Conservation (phyloP, 73 alveolate species). For the Chromera velia region DNA sequence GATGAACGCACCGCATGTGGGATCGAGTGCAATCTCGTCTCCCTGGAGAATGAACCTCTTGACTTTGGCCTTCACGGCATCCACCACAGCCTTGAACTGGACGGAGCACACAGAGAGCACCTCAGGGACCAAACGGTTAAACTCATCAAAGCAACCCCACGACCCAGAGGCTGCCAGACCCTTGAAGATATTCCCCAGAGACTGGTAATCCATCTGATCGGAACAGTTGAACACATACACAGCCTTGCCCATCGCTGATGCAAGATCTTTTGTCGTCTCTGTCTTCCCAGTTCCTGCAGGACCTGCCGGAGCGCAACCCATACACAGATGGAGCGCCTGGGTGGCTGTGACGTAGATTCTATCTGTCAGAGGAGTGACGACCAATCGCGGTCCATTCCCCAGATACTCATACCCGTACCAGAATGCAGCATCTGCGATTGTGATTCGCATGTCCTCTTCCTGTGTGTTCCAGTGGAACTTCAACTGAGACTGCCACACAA, state of each 20-base stretch:
- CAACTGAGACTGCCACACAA: slow-evolving; percentile 99
- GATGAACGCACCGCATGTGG: slow-evolving; percentile 99
- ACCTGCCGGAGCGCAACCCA: slow-evolving; percentile 99
- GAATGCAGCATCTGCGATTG: slow-evolving; percentile 92
- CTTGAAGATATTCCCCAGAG: slow-evolving; percentile 99
- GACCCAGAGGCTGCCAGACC: slow-evolving; percentile 99
- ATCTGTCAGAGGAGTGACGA: slow-evolving; percentile 99
- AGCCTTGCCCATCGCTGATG: slow-evolving; percentile 99
- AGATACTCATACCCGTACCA: slow-evolving; percentile 97
- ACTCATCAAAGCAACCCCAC: slow-evolving; percentile 99
- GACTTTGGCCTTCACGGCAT: slow-evolving; percentile 85
- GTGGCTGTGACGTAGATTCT: slow-evolving; percentile 99
- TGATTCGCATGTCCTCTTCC: slow-evolving; percentile 72
- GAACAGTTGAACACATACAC: slow-evolving; percentile 98
- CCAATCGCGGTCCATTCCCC: slow-evolving; percentile 99
- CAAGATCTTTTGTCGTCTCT: slow-evolving; percentile 99
- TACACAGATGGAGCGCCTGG: slow-evolving; percentile 97
- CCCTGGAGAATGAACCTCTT: slow-evolving; percentile 92
- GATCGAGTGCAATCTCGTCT: slow-evolving; percentile 93
- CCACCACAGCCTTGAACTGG: slow-evolving; percentile 96
- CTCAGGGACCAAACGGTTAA: slow-evolving; percentile 98
- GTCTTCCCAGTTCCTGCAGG: slow-evolving; percentile 99
- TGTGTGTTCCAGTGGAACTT: slow-evolving; percentile 84
- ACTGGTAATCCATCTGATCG: slow-evolving; percentile 99
- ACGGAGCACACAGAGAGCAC: slow-evolving; percentile 99